Evolutionary conservation across 371 early-diverging fungal genomes (phyloP).

Genomic region (Blakeslea trispora): DNA sequence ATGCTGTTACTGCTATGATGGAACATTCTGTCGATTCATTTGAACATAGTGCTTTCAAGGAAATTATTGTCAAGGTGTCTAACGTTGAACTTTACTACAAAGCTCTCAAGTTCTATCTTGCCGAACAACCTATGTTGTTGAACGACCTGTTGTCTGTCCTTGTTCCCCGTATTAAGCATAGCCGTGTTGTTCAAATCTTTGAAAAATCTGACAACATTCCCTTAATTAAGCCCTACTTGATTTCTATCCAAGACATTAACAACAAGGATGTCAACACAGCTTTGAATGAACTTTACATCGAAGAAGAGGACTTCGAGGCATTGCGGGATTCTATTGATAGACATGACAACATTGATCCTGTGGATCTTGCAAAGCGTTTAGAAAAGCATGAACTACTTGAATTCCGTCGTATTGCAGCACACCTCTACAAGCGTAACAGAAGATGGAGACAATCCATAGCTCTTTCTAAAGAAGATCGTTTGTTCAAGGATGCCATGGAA

Average conservation of each 20-base stretch:
- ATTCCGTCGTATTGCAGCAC: constrained; percentile 95
- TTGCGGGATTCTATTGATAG: constrained; percentile 90
- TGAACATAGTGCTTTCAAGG: constrained; percentile 96
- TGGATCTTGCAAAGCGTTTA: constrained; percentile 87
- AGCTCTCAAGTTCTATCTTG: constrained; percentile 93
- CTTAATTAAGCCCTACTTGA: constrained; percentile 91
- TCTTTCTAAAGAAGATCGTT: constrained; percentile 92
- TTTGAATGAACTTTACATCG: constrained; percentile 93
- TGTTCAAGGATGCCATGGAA: constrained; percentile 97
- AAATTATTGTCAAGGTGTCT: constrained; percentile 92
- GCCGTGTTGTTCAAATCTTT: constrained; percentile 94
- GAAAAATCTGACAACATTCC: constrained; percentile 95
- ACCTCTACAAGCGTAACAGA: constrained; percentile 91
- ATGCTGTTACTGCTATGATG: constrained; percentile 94
- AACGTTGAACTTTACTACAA: constrained; percentile 97
- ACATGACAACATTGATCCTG: constrained; percentile 90
- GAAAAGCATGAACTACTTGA: constrained; percentile 95
- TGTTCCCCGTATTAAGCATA: constrained; percentile 92
- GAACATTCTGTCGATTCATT: constrained; percentile 89
- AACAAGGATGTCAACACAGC: constrained; percentile 93
- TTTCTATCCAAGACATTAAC: constrained; percentile 88
- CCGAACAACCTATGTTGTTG: constrained; percentile 90
- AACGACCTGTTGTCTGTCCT: constrained; percentile 89
- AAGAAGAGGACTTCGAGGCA: constrained; percentile 93
- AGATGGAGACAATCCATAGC: constrained; percentile 95